These are phyloP conservation scores for Hyphodiscus sp. DNA, from an alignment of 2,329 filamentous ascomycete genomes.

Conservation along the genomic window DNA sequence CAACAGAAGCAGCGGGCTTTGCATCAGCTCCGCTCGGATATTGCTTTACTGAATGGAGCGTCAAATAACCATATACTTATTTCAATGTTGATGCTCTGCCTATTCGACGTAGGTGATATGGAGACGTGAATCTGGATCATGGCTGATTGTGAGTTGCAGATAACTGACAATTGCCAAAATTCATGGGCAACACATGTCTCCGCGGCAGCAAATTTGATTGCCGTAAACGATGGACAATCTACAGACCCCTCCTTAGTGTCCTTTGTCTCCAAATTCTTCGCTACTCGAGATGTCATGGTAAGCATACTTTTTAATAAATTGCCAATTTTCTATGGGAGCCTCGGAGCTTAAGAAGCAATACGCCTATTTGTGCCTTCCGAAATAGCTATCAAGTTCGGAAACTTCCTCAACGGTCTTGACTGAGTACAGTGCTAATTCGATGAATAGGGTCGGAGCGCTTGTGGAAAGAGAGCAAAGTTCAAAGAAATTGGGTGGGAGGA, in stretches of 20 bases:
- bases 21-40: constrained; percentile 4
- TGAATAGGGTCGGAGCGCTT: constrained; percentile 13
- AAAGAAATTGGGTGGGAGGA: constrained; percentile 8
- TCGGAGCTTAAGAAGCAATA: no score
- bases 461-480: constrained; percentile 12
- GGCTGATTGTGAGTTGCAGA: not conserved
- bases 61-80: constrained; percentile 11
- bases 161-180: constrained; percentile 12
- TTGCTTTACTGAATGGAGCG: constrained; percentile 1
- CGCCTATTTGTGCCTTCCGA: no score
- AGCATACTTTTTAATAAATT: no score
- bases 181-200: constrained; percentile 12
- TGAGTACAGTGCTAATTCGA: no score
- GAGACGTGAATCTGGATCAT: not conserved
- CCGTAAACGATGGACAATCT: not conserved
- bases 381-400: no score
- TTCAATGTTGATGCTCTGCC: constrained; percentile 8
- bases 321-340: no score
- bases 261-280: constrained; percentile 13
- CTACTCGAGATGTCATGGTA: constrained; percentile 14
- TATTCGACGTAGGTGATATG: constrained; percentile 8
- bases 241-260: constrained; percentile 7
- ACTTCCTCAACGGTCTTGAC: no score
- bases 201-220: constrained; percentile 8
- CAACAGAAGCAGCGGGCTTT: constrained; percentile 9